These are phyloP conservation scores for Trametes elegans DNA, from an alignment of 768 basidiomycete genomes.

Conservation along the genomic window DNA sequence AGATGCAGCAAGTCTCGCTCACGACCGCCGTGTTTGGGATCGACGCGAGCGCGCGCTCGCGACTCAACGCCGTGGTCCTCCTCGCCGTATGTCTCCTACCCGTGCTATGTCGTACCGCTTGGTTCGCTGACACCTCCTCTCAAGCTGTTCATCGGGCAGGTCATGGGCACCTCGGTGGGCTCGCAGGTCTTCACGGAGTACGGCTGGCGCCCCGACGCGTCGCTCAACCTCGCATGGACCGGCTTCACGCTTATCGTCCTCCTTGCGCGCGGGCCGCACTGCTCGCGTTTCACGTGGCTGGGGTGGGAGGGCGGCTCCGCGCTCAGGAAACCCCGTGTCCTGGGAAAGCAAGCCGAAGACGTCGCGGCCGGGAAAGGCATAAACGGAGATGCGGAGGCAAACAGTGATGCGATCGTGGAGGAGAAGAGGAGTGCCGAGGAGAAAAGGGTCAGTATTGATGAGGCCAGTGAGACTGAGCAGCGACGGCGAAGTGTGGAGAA, in stretches of 20 bases:
- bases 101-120: not conserved
- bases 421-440: not conserved
- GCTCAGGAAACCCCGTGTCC: constrained; percentile 6
- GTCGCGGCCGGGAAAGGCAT: not conserved
- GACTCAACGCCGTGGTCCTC: constrained; percentile 76
- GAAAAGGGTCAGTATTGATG: not conserved
- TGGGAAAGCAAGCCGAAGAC: not conserved
- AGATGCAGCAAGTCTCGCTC: constrained; percentile 68
- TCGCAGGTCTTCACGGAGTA: constrained; percentile 64
- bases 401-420: not conserved
- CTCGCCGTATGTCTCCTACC: constrained; percentile 52
- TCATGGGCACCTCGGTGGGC: constrained; percentile 77
- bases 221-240: constrained; percentile 57
- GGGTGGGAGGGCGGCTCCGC: constrained; percentile 56
- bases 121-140: not conserved
- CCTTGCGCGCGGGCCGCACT: constrained; percentile 67
- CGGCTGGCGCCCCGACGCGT: constrained; percentile 71
- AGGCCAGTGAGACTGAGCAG: not conserved
- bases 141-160: constrained; percentile 72
- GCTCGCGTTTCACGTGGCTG: constrained; percentile 53
- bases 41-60: constrained; percentile 35
- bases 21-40: constrained; percentile 48
- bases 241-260: constrained; percentile 56
- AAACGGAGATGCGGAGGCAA: not conserved
- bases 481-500: not conserved